A percentile compares a stretch with the other conserved stretches of the same genome.
phyloP scores from a whole-genome alignment of 1,284 basidiomycete genomes.

The Farysia itapuensis region DNA sequence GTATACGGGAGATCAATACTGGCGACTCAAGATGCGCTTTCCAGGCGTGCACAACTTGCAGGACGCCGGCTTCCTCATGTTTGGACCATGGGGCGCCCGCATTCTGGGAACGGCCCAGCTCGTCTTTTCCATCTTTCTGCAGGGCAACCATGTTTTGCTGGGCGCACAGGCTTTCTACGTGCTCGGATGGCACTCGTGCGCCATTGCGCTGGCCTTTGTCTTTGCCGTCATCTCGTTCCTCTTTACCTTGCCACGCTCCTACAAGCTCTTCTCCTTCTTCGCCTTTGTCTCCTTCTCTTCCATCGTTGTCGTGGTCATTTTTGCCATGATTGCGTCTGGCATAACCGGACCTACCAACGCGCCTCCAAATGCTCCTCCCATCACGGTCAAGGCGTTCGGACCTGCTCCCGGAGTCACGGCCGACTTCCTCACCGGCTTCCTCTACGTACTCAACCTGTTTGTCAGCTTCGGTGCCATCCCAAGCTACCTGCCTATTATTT shows the following conservation, averaged over 20 bases:
- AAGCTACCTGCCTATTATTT: conserved; percentile 46
- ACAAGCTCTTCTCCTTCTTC: conserved; percentile 44
- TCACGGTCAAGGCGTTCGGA: conserved; percentile 38
- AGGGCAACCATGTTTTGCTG: conserved; percentile 49
- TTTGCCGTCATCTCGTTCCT: conserved; percentile 49
- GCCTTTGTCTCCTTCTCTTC: conserved; percentile 48
- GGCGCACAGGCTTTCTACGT: conserved; percentile 44
- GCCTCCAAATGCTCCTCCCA: conserved; percentile 19
- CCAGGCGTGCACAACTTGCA: conserved; percentile 49
- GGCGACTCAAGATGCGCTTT: conserved; percentile 42
- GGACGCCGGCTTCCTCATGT: conserved; percentile 50
- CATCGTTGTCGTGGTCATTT: conserved; percentile 46
- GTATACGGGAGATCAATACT: conserved; percentile 46
- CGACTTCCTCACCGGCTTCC: conserved; percentile 42
- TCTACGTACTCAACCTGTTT: conserved; percentile 44
- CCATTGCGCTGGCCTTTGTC: conserved; percentile 35
- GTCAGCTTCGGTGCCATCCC: conserved; percentile 46
- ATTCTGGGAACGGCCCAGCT: conserved; percentile 30
- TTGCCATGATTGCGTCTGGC: conserved; percentile 51
- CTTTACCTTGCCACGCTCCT: conserved; percentile 47
- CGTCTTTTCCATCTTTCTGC: conserved; percentile 45
- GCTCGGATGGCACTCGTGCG: conserved; percentile 46
- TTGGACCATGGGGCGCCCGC: conserved; percentile 34
- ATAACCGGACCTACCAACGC: conserved; percentile 42
- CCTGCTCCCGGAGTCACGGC: conserved; percentile 30